These are phyloP conservation scores for Tricholoma matsutake DNA, from an alignment of 768 basidiomycete species.

Conservation along the genomic window DNA sequence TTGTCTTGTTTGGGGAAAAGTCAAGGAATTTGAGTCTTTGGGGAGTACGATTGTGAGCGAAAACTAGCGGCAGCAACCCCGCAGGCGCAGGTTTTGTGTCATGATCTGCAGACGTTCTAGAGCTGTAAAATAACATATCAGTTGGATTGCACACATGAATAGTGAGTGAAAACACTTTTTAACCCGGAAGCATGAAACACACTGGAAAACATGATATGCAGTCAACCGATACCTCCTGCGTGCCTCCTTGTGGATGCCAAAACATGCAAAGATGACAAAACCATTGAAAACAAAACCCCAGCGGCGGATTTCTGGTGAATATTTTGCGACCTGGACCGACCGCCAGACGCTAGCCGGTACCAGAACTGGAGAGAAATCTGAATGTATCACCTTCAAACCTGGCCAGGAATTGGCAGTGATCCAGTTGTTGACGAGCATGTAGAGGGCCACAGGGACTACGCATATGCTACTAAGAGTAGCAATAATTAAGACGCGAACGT, in stretches of 20 bases:
- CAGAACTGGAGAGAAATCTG: no score
- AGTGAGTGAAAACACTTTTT: not conserved
- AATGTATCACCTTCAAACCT: no score
- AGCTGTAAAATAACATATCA: not conserved
- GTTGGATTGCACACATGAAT: not conserved
- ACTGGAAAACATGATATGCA: not conserved
- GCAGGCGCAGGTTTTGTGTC: not conserved
- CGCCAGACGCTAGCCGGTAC: no score
- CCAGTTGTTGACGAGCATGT: not conserved
- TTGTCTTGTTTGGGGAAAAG: not conserved
- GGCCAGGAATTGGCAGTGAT: not conserved
- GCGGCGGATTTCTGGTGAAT: not conserved
- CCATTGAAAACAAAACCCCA: not conserved
- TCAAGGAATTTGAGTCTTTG: not conserved
- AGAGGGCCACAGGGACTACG: not conserved
- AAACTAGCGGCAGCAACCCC: not conserved
- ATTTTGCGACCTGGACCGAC: no score
- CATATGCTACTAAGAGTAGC: not conserved
- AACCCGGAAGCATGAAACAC: not conserved
- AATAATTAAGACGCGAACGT: constrained; percentile 1
- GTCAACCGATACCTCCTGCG: not conserved
- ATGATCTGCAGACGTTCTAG: not conserved
- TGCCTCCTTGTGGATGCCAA: not conserved
- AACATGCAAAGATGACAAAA: not conserved
- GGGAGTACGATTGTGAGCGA: not conserved